Evolutionary conservation across 148 eudicot species (phyloP).

Genomic region (Camellia sinensis): DNA sequence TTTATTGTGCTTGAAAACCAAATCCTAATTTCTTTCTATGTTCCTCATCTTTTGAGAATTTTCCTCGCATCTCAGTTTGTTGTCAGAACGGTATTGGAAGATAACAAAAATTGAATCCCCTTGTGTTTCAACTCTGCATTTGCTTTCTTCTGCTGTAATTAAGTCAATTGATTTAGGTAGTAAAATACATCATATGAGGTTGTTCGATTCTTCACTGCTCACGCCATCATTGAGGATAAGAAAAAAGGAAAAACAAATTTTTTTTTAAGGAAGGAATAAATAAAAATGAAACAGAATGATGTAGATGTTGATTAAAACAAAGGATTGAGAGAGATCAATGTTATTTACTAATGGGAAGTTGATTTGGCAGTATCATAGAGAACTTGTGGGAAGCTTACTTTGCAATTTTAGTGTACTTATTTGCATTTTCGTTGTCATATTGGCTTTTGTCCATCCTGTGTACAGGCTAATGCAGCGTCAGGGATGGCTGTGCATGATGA

Average conservation of each 20-base stretch:
- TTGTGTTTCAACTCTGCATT: too few species aligned
- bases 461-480: constrained; percentile 68
- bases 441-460: not conserved
- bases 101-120: too few species aligned
- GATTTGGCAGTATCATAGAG: not conserved
- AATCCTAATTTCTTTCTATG: too few species aligned
- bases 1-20: not conserved
- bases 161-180: too few species aligned
- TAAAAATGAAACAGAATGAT: not conserved
- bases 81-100: too few species aligned
- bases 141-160: too few species aligned
- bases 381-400: not conserved
- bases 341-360: not conserved
- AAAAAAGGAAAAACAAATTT: not conserved
- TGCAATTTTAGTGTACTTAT: not conserved
- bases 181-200: too few species aligned
- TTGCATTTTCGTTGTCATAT: not conserved
- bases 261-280: not conserved
- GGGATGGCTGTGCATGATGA: constrained; percentile 85
- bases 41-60: too few species aligned
- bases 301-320: too few species aligned
- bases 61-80: too few species aligned
- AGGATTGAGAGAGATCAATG: not conserved
- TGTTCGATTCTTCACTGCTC: not conserved
- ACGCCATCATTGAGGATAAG: not conserved